These are phyloP conservation scores for Neurospora sp. DNA, from an alignment of 495 filamentous ascomycete genomes.

Conservation along the genomic window DNA sequence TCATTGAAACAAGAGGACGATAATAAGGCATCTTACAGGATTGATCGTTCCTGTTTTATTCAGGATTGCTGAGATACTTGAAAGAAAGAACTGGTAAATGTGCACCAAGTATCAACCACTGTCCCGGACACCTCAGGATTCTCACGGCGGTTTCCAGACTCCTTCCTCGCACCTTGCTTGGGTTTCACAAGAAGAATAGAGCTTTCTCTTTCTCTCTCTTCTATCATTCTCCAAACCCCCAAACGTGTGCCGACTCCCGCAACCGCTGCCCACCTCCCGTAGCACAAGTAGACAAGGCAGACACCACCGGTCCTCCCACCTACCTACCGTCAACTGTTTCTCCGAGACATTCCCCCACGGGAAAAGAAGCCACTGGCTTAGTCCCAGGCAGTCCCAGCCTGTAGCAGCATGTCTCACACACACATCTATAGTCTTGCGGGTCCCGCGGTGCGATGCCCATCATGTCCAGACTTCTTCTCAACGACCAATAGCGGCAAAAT, in stretches of 20 bases:
- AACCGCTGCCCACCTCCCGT: not conserved
- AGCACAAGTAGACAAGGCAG: not conserved
- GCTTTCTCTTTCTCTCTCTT: not conserved
- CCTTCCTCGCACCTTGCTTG: not conserved
- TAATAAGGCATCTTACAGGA: no score
- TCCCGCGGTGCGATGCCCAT: not conserved
- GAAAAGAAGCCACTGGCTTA: not conserved
- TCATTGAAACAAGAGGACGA: not conserved
- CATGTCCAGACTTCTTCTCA: not conserved
- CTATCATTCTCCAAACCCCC: not conserved
- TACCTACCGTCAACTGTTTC: not conserved
- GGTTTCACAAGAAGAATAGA: not conserved
- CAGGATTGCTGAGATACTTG: not conserved
- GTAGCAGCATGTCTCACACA: not conserved
- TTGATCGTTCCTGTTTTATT: no score
- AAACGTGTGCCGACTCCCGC: not conserved
- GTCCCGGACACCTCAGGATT: not conserved
- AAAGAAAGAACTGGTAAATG: not conserved
- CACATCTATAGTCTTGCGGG: not conserved
- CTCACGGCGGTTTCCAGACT: not conserved
- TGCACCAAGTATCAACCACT: not conserved
- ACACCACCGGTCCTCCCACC: not conserved
- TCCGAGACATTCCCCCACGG: not conserved
- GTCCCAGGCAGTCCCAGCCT: not conserved
- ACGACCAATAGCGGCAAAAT: not conserved